phyloP scores from a whole-genome alignment of 345 rosid genomes.

The Linum usitatissimum region DNA sequence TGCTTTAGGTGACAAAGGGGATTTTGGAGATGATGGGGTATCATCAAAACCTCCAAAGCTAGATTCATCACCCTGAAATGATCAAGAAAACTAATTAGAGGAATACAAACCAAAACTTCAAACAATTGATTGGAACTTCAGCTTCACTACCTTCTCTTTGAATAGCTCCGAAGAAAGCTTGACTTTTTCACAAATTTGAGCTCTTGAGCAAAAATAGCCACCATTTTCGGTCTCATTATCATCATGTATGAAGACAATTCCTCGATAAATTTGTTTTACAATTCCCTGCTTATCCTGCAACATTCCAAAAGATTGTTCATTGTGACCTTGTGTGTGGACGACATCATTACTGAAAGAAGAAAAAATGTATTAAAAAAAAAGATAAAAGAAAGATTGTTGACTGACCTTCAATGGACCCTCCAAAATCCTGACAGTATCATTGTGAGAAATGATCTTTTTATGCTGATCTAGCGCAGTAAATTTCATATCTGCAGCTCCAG shows the following conservation, averaged over 20 bases:
- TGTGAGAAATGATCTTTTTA: constrained; percentile 46
- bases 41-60: constrained; percentile 47
- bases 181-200: constrained; percentile 67
- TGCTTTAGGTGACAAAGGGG: constrained; percentile 57
- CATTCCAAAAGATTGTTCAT: constrained; percentile 8
- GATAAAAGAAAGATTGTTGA: constrained; percentile 7
- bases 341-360: not conserved
- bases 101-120: not conserved
- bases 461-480: constrained; percentile 67
- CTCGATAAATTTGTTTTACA: constrained; percentile 78
- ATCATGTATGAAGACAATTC: constrained; percentile 55
- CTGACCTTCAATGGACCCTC: constrained; percentile 75
- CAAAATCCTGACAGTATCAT: constrained; percentile 62
- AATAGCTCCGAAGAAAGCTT: constrained; percentile 33
- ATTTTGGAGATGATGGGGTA: constrained; percentile 60
- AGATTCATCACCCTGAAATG: constrained; percentile 44
- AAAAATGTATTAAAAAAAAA: not conserved
- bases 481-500: constrained; percentile 55
- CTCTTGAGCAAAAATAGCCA: constrained; percentile 70
- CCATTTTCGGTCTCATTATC: constrained; percentile 70
- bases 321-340: not conserved
- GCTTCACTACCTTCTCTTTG: constrained; percentile 45
- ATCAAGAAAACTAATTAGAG: constrained; percentile 1
- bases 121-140: not conserved
- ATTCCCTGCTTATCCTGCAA: constrained; percentile 83